Percentiles rank a stretch among this genome's conserved stretches.
Evolutionary conservation across 176 grass and related monocot genomes (phyloP).

Genomic region (Saccharum spontaneum): DNA sequence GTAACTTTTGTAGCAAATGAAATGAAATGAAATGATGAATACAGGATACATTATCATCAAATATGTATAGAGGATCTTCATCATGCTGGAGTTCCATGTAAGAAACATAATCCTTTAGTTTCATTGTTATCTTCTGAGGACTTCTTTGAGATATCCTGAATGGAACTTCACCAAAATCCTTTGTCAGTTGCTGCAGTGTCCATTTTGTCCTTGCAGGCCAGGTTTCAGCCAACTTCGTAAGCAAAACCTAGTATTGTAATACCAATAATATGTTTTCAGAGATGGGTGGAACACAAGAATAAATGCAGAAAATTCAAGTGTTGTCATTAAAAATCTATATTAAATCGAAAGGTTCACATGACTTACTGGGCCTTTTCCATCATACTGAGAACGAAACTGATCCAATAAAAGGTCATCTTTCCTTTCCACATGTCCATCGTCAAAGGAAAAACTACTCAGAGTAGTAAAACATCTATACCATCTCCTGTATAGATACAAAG

Average conservation of each 20-base stretch:
- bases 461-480: slow-evolving; percentile 92
- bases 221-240: slow-evolving; percentile 64
- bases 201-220: slow-evolving; percentile 95
- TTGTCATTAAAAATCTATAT: background rate
- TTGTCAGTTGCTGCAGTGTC: slow-evolving; percentile 69
- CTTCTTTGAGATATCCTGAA: slow-evolving; percentile 97
- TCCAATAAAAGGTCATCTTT: slow-evolving; percentile 68
- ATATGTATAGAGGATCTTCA: slow-evolving; percentile 97
- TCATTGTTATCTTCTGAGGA: slow-evolving; percentile 85
- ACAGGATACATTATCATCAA: slow-evolving; percentile 79
- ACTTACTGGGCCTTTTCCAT: slow-evolving; percentile 77
- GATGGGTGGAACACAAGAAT: background rate
- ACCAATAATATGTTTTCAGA: slow-evolving; percentile 25
- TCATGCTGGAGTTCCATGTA: slow-evolving; percentile 97
- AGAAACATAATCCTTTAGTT: slow-evolving; percentile 88
- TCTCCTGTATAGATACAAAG: slow-evolving; percentile 82
- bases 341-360: background rate
- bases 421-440: slow-evolving; percentile 72
- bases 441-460: slow-evolving; percentile 72
- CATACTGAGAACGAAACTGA: slow-evolving; percentile 77
- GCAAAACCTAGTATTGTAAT: slow-evolving; percentile 60
- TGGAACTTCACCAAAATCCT: slow-evolving; percentile 65
- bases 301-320: slow-evolving; percentile 20
- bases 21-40: slow-evolving; percentile 24
- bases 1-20: slow-evolving; percentile 15